Evolutionary conservation across 805 yeast species (phyloP).

Genomic region (Millerozyma acaciae): DNA sequence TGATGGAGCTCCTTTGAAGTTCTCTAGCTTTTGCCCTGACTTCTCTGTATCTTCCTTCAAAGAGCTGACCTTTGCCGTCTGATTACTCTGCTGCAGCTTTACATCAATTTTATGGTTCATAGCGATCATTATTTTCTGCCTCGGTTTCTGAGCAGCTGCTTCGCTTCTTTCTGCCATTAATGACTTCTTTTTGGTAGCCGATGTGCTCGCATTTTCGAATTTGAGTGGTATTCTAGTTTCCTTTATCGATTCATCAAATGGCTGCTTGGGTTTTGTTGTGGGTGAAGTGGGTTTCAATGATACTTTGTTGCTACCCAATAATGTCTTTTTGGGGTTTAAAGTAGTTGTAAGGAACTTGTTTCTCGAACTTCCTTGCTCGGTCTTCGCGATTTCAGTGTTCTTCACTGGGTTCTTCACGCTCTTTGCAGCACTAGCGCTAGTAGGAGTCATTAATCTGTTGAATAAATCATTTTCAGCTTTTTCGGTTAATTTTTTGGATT

Average conservation of each 20-base stretch:
- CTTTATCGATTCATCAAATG: background rate
- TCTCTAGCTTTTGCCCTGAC: background rate
- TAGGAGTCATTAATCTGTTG: slow-evolving; percentile 25
- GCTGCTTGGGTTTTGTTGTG: slow-evolving; percentile 3
- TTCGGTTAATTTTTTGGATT: slow-evolving; percentile 1
- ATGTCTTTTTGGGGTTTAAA: slow-evolving; percentile 29
- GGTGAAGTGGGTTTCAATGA: slow-evolving; percentile 10
- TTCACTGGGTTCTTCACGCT: slow-evolving; percentile 5
- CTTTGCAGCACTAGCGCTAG: slow-evolving; percentile 29
- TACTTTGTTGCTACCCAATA: slow-evolving; percentile 17
- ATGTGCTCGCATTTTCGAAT: slow-evolving; percentile 15
- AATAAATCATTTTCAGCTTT: slow-evolving; percentile 11
- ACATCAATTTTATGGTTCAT: slow-evolving; percentile 17
- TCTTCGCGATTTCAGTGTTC: background rate
- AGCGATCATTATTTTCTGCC: slow-evolving; percentile 24
- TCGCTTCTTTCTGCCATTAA: slow-evolving; percentile 26
- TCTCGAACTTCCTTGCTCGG: slow-evolving; percentile 12
- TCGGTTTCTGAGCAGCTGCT: slow-evolving; percentile 22
- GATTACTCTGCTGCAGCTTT: slow-evolving; percentile 1
- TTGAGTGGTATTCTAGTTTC: slow-evolving; percentile 10
- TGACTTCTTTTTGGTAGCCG: slow-evolving; percentile 23
- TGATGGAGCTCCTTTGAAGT: background rate
- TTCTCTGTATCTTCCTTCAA: background rate
- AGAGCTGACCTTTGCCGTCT: too few relatives aligned
- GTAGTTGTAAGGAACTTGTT: slow-evolving; percentile 36